Conservation (phyloP, 2,329 filamentous ascomycete genomes). For the Atkinsonella hypoxylon region DNA sequence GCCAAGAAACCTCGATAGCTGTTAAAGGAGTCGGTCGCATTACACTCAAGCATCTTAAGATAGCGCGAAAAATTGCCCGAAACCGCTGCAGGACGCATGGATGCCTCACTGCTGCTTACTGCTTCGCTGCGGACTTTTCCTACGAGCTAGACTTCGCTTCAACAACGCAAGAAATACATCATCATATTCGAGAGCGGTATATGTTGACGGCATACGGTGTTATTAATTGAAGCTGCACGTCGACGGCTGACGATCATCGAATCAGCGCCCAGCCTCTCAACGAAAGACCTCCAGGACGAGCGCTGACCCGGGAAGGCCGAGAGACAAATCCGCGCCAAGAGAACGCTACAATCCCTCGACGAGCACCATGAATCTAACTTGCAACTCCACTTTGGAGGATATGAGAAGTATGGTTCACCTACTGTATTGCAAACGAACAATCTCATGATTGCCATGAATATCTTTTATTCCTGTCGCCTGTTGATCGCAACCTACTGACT, state of each 20-base stretch:
- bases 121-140: not conserved
- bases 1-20: not conserved
- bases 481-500: not conserved
- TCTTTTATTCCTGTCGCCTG: not conserved
- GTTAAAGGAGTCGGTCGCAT: not conserved
- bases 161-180: not conserved
- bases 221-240: not conserved
- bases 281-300: not conserved
- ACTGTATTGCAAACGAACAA: not conserved
- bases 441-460: not conserved
- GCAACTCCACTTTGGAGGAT: constrained; percentile 32
- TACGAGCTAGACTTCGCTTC: not conserved
- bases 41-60: not conserved
- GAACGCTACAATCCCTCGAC: constrained; percentile 1
- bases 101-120: not conserved
- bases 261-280: not conserved
- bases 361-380: constrained; percentile 24
- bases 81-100: not conserved
- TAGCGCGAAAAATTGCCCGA: not conserved
- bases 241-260: not conserved
- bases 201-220: not conserved
- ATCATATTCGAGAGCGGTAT: not conserved
- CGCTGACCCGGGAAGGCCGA: constrained; percentile 2
- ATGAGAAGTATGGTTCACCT: constrained; percentile 25
- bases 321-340: not conserved